Percentiles rank a stretch among this genome's conserved stretches.
Conservation (phyloP, 352 stramenopile species). For the Phytopythium kandeliae region DNA sequence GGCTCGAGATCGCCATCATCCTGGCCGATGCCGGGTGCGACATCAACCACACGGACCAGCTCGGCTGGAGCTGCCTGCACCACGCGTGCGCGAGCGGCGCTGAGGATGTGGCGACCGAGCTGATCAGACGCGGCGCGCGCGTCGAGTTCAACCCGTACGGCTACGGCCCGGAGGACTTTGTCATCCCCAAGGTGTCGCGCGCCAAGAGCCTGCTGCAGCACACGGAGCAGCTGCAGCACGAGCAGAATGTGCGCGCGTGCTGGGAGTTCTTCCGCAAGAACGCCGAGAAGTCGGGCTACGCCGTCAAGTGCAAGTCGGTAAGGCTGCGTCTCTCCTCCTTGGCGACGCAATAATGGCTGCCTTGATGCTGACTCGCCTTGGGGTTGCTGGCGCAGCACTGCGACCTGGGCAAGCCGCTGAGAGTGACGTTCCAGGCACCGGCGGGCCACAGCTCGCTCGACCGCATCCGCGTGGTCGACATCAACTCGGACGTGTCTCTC, state of each 20-base stretch:
- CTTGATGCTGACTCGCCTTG: constrained; percentile 1
- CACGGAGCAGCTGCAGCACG: constrained; percentile 81
- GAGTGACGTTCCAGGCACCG: constrained; percentile 73
- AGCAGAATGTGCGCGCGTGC: constrained; percentile 66
- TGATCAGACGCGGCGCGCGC: constrained; percentile 59
- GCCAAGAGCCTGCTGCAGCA: constrained; percentile 84
- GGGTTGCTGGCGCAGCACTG: constrained; percentile 38
- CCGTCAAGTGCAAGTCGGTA: constrained; percentile 71
- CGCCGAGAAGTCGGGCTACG: constrained; percentile 56
- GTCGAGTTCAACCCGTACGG: constrained; percentile 83
- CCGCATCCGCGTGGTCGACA: constrained; percentile 81
- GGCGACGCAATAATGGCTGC: neutral
- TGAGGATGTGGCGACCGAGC: constrained; percentile 61
- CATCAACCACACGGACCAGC: constrained; percentile 80
- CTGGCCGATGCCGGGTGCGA: constrained; percentile 77
- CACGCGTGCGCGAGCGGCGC: constrained; percentile 79
- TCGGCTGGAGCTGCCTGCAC: constrained; percentile 83
- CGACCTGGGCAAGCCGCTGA: constrained; percentile 73
- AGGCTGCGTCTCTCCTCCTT: neutral
- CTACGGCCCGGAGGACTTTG: constrained; percentile 81
- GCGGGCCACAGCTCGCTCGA: constrained; percentile 63
- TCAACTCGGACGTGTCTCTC: constrained; percentile 71
- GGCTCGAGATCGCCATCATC: constrained; percentile 80
- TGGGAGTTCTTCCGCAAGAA: constrained; percentile 80
- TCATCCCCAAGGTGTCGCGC: constrained; percentile 72